These are phyloP conservation scores for Xylaria sp. DNA, from an alignment of 2,329 filamentous ascomycete genomes.

Conservation along the genomic window DNA sequence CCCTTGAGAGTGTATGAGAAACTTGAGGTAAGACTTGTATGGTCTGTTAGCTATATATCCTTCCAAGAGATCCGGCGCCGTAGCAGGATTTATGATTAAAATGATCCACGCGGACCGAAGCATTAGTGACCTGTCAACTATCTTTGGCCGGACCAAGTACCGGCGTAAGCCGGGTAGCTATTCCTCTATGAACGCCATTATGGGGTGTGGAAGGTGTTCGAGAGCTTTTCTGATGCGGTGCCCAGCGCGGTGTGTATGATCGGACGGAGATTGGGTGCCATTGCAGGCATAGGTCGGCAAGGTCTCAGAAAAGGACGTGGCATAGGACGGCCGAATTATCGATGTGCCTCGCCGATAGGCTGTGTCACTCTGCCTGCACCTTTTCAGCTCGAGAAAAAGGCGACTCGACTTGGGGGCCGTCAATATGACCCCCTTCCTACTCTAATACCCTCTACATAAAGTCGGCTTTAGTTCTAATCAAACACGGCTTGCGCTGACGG, in stretches of 20 bases:
- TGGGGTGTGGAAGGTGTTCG: neutral
- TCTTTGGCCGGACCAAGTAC: neutral
- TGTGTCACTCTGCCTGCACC: neutral
- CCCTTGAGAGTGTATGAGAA: neutral
- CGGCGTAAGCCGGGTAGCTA: neutral
- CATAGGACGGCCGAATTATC: neutral
- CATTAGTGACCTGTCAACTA: neutral
- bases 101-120: neutral
- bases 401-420: neutral
- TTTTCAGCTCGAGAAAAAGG: neutral
- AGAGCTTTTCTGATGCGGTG: neutral
- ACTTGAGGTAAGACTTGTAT: neutral
- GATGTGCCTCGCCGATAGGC: slow-evolving; percentile 2
- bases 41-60: too few species aligned
- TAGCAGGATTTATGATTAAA: neutral
- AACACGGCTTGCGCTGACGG: neutral
- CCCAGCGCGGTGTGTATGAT: neutral
- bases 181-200: neutral
- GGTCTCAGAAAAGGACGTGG: slow-evolving; percentile 1
- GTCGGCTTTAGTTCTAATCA: neutral
- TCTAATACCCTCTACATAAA: neutral
- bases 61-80: neutral
- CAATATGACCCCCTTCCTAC: neutral
- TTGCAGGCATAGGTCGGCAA: neutral
- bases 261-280: neutral